Evolutionary conservation across 345 rosid species (phyloP), one percentile per base, ranked within the genome.

Genomic region (Corchorus olitorius): DNA sequence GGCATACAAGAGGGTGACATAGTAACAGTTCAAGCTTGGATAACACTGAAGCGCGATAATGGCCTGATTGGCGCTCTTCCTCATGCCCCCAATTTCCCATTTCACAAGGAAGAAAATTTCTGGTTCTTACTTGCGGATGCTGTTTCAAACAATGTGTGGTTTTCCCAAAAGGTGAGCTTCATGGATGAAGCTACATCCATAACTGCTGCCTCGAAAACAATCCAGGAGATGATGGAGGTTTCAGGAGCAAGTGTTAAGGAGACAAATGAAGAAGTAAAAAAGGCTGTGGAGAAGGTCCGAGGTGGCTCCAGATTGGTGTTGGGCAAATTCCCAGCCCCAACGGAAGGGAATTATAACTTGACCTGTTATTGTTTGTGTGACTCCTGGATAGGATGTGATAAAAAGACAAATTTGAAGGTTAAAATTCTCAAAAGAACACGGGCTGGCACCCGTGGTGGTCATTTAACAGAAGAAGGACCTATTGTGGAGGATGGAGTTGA

Each of bases 351-450:
- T 60, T 96, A 93, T 84, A 93, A 89, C 72, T 82, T 96, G 85
- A 91, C 92, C 12, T 92, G 98, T 82, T 89, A 81, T 86, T 92
- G 97, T 85, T 73, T 96, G 87, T 89, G 98, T 14, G 98, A 96
- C 81, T 85, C 98, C 9, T 96, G 98, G 98, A 88, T 96, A 48
- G 99, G 99, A 3, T 96, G 99, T 59, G 99, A 96, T 83, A 86
- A 73, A 71, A 91, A 78, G 87, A 76, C 81, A 20, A 88, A 86
- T 60, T 69, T 89, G 79, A 96, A 93, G 84, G 87, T 93, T 68
- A 96, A 93, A 83, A 83, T 96, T 75, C 83, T 92, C 81, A 96
- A 91, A 78, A 83, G 94, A 79, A 92, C 99, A 34, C 83, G 98
- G 70, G 95, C 97, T 12, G 98, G 97, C 49, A 85, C 94, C 4